Evolutionary conservation across 2,329 filamentous ascomycete species (phyloP).

Genomic region (Penicillium aurantiogriseum): DNA sequence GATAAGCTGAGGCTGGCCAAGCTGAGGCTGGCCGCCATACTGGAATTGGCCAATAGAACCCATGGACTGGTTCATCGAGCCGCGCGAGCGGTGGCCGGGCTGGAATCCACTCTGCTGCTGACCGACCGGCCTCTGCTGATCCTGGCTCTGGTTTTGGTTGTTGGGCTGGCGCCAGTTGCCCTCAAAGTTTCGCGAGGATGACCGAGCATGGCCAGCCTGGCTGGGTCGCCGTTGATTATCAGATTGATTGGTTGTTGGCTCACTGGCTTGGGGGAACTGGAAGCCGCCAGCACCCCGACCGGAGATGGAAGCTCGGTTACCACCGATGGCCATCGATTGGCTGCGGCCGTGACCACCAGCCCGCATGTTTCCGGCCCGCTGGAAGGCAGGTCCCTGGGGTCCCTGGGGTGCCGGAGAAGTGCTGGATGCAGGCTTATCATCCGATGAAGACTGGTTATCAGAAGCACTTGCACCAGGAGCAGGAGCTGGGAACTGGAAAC

Average conservation of each 20-base stretch:
- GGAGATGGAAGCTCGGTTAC: slow-evolving; percentile 63
- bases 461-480: slow-evolving; percentile 55
- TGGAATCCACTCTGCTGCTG: slow-evolving; percentile 77
- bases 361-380: slow-evolving; percentile 81
- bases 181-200: slow-evolving; percentile 90
- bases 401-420: slow-evolving; percentile 55
- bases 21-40: slow-evolving; percentile 55
- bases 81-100: slow-evolving; percentile 82
- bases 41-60: slow-evolving; percentile 83
- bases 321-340: slow-evolving; percentile 54
- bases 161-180: slow-evolving; percentile 93
- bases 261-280: slow-evolving; percentile 61
- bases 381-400: slow-evolving; percentile 64
- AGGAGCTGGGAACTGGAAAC: slow-evolving; percentile 89
- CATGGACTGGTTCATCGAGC: slow-evolving; percentile 83
- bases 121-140: slow-evolving; percentile 60
- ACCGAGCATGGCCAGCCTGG: slow-evolving; percentile 71
- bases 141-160: slow-evolving; percentile 47
- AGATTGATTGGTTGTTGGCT: slow-evolving; percentile 52
- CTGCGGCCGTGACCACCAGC: slow-evolving; percentile 62
- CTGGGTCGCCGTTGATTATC: slow-evolving; percentile 77
- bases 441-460: slow-evolving; percentile 56
- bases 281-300: slow-evolving; percentile 69
- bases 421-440: slow-evolving; percentile 43
- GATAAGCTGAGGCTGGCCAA: slow-evolving; percentile 77